Conservation (phyloP, 1,139 yeast genomes). For the Sugiyamaella japonica region DNA sequence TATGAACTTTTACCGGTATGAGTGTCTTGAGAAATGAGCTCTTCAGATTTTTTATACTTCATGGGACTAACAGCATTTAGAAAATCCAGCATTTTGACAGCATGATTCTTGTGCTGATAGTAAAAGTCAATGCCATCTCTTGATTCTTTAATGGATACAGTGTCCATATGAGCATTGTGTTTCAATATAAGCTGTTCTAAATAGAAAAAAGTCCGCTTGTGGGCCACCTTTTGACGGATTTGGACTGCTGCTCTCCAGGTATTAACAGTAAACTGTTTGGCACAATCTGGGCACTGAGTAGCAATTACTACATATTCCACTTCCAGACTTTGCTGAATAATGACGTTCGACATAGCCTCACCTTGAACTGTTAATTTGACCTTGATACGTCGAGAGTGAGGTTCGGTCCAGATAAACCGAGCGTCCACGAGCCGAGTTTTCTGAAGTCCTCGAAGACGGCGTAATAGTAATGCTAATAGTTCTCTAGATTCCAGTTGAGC, state of each 20-base stretch:
- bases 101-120: constrained; percentile 86
- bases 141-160: constrained; percentile 88
- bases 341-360: constrained; percentile 89
- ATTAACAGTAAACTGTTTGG: constrained; percentile 89
- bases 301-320: constrained; percentile 93
- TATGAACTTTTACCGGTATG: constrained; percentile 87
- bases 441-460: constrained; percentile 83
- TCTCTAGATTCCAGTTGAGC: constrained; percentile 94
- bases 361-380: constrained; percentile 94
- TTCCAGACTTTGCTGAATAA: constrained; percentile 92
- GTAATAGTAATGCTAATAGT: constrained; percentile 81
- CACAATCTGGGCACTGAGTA: constrained; percentile 99
- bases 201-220: constrained; percentile 92
- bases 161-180: constrained; percentile 93
- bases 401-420: constrained; percentile 97
- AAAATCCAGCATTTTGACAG: constrained; percentile 91
- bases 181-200: constrained; percentile 91
- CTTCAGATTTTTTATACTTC: constrained; percentile 81
- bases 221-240: constrained; percentile 95
- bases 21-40: constrained; percentile 86
- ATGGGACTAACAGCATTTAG: constrained; percentile 85
- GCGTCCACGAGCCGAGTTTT: constrained; percentile 93
- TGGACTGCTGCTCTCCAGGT: constrained; percentile 98
- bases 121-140: constrained; percentile 95
- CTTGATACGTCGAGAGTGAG: constrained; percentile 93